These are phyloP conservation scores for Cordyceps farinosa DNA, from an alignment of 2,329 filamentous ascomycete genomes.

Conservation along the genomic window DNA sequence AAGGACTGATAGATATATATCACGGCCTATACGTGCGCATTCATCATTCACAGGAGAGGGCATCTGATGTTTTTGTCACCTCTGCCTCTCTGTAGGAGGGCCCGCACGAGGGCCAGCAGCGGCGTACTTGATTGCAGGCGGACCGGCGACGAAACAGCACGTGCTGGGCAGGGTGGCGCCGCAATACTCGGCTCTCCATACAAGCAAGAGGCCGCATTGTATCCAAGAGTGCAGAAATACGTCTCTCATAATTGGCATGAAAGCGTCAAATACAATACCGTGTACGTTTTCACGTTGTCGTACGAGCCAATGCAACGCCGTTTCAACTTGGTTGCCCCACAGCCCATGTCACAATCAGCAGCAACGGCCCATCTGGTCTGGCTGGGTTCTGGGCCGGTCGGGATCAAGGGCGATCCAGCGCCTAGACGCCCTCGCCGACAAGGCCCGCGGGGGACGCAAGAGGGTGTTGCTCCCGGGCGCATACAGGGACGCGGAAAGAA, in stretches of 20 bases:
- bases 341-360: neutral
- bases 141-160: neutral
- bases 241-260: neutral
- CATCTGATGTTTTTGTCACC: too few relatives aligned
- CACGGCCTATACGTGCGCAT: too few relatives aligned
- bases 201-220: neutral
- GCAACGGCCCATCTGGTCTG: neutral
- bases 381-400: neutral
- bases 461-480: neutral
- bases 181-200: neutral
- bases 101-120: too few relatives aligned
- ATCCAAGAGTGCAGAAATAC: neutral
- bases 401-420: neutral
- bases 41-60: too few relatives aligned
- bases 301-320: slow-evolving; percentile 1
- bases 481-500: neutral
- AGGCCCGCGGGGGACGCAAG: neutral
- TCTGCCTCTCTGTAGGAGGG: too few relatives aligned
- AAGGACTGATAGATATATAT: too few relatives aligned
- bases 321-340: neutral
- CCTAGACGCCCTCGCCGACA: neutral
- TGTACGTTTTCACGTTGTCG: neutral
- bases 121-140: too few relatives aligned
- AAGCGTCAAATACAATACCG: neutral
- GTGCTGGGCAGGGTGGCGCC: neutral